These are phyloP conservation scores for Hygrophorus pudorinus DNA, from an alignment of 768 basidiomycete species.

Conservation along the genomic window DNA sequence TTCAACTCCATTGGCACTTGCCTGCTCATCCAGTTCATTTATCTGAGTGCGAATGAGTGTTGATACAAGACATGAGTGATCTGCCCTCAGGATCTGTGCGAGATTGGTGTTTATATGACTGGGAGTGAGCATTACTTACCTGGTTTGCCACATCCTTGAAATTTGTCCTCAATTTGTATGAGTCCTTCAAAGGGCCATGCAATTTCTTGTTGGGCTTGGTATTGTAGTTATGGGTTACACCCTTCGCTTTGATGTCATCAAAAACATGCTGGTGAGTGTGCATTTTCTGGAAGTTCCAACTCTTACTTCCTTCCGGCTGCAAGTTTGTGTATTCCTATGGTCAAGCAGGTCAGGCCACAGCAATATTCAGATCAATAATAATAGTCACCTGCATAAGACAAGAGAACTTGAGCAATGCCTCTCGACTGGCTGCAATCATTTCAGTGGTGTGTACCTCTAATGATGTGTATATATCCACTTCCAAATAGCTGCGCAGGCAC, in stretches of 20 bases:
- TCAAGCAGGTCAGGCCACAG: too few species aligned
- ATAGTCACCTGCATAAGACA: too few species aligned
- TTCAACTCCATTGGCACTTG: too few species aligned
- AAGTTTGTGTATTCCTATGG: conserved; percentile 16
- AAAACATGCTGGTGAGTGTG: conserved; percentile 25
- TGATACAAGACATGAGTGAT: conserved; percentile 9
- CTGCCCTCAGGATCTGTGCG: conserved; percentile 12
- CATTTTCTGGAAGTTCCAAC: conserved; percentile 26
- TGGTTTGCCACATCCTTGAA: conserved; percentile 23
- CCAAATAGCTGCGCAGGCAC: conserved; percentile 21
- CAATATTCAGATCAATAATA: too few species aligned
- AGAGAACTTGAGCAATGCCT: too few species aligned
- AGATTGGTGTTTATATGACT: neutral
- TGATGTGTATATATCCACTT: too few species aligned
- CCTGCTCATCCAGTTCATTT: conserved; percentile 4
- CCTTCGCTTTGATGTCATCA: too few species aligned
- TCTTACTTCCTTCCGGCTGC: conserved; percentile 12
- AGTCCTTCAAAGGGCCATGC: too few species aligned
- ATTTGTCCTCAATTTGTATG: conserved; percentile 23
- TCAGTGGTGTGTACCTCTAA: too few species aligned
- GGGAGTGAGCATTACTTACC: conserved; percentile 12
- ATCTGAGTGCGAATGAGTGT: conserved; percentile 9
- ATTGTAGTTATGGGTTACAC: too few species aligned
- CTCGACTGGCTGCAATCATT: too few species aligned
- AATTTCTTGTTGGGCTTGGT: too few species aligned